Evolutionary conservation across 2,329 filamentous ascomycete species (phyloP).

Genomic region (Fusarium virguliforme): DNA sequence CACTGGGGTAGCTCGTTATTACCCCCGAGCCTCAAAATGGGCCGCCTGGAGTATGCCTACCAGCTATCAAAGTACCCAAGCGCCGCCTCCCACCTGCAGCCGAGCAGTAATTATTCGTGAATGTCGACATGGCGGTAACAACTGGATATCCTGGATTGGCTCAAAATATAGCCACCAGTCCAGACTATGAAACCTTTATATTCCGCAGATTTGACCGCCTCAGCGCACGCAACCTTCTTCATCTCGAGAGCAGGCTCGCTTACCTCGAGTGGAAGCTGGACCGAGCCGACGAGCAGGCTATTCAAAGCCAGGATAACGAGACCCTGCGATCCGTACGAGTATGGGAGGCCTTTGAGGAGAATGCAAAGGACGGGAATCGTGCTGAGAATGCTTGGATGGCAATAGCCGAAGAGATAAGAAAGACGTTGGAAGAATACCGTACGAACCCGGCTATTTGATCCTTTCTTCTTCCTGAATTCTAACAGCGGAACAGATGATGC

Average conservation of each 20-base stretch:
- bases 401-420: not conserved
- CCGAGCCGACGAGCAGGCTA: not conserved
- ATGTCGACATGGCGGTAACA: not conserved
- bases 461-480: no score
- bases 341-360: conserved; percentile 1
- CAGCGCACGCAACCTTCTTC: not conserved
- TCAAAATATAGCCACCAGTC: not conserved
- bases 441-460: no score
- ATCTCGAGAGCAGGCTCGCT: not conserved
- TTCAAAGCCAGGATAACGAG: not conserved
- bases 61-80: no score
- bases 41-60: no score
- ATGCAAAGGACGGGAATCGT: not conserved
- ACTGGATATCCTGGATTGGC: not conserved
- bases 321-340: not conserved
- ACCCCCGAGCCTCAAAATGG: no score
- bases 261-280: not conserved
- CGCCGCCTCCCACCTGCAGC: not conserved
- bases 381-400: not conserved
- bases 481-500: not conserved
- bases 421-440: not conserved
- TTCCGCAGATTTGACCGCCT: not conserved
- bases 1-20: no score
- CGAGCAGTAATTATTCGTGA: not conserved
- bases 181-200: not conserved